A percentile compares a stretch with the other conserved stretches of the same genome.
phyloP scores from a whole-genome alignment of 169 alveolate species.

The Cryptosporidium felis region DNA sequence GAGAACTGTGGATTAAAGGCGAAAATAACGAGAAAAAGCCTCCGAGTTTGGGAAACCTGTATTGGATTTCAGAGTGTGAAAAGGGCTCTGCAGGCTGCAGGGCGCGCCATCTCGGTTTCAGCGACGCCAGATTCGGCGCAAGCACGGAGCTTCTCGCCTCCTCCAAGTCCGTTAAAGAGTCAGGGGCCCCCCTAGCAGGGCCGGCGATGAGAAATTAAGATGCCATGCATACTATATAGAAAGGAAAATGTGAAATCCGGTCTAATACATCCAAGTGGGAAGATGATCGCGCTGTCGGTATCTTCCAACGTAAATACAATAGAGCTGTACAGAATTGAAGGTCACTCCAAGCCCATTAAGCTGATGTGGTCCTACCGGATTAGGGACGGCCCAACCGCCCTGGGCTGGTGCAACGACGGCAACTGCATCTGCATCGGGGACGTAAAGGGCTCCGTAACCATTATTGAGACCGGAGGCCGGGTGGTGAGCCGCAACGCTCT shows the following conservation, averaged over 20 bases:
- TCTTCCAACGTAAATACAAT: slow-evolving; percentile 28
- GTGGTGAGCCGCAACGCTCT: background rate
- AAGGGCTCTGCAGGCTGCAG: too few species aligned
- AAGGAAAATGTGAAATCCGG: slow-evolving; percentile 51
- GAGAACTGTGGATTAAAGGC: background rate
- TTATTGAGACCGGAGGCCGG: slow-evolving; percentile 26
- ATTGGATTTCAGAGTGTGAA: too few species aligned
- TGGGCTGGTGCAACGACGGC: slow-evolving; percentile 29
- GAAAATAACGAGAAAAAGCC: too few species aligned
- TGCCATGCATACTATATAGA: slow-evolving; percentile 59
- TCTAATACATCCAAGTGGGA: slow-evolving; percentile 42
- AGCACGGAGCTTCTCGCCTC: too few species aligned
- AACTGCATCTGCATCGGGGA: slow-evolving; percentile 53
- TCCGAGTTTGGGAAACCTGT: too few species aligned
- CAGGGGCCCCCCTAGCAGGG: too few species aligned
- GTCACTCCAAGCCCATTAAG: background rate
- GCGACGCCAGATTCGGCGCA: too few species aligned
- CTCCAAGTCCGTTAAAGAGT: too few species aligned
- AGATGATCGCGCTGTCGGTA: slow-evolving; percentile 25
- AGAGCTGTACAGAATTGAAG: slow-evolving; percentile 28
- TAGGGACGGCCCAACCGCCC: slow-evolving; percentile 6
- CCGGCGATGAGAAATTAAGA: background rate
- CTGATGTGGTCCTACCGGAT: slow-evolving; percentile 44
- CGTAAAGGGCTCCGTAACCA: slow-evolving; percentile 25
- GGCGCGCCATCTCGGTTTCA: too few species aligned